These are phyloP conservation scores for Mucor saturninus DNA, from an alignment of 371 early-diverging fungal species.

Conservation along the genomic window DNA sequence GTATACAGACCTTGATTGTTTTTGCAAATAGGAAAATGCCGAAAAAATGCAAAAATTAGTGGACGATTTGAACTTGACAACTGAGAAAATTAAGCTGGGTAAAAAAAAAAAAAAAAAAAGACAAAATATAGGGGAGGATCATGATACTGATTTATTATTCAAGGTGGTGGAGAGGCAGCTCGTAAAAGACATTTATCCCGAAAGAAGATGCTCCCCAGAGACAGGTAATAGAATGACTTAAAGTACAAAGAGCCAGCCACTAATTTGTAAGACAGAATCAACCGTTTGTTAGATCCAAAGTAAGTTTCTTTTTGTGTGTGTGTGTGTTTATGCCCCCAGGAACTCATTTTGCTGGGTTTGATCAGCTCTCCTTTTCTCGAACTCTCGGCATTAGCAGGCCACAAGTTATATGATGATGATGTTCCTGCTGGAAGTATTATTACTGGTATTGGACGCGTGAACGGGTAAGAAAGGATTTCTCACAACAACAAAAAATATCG, in stretches of 20 bases:
- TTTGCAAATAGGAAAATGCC: constrained; percentile 76
- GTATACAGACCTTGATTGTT: too few species aligned
- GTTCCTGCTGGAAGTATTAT: constrained; percentile 95
- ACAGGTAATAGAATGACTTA: constrained; percentile 61
- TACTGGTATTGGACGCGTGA: constrained; percentile 95
- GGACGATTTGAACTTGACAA: constrained; percentile 72
- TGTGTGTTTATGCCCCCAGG: not conserved
- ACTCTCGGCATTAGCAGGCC: constrained; percentile 93
- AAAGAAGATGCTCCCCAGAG: constrained; percentile 93
- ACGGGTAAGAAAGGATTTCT: constrained; percentile 64
- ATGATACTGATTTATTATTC: not conserved
- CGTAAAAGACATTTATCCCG: constrained; percentile 87
- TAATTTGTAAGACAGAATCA: constrained; percentile 59
- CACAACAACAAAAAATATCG: not conserved
- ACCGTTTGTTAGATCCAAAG: constrained; percentile 86
- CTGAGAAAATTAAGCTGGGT: constrained; percentile 81
- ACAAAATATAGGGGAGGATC: not conserved
- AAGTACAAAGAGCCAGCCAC: not conserved
- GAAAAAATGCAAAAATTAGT: constrained; percentile 78
- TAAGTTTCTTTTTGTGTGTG: constrained; percentile 33
- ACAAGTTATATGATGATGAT: constrained; percentile 86
- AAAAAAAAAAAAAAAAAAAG: constrained; percentile 21
- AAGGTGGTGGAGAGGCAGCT: constrained; percentile 92
- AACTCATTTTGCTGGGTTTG: not conserved
- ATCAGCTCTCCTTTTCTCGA: constrained; percentile 92